Conservation (phyloP, 2,329 filamentous ascomycete genomes). For the Ceratocystis colombiana region DNA sequence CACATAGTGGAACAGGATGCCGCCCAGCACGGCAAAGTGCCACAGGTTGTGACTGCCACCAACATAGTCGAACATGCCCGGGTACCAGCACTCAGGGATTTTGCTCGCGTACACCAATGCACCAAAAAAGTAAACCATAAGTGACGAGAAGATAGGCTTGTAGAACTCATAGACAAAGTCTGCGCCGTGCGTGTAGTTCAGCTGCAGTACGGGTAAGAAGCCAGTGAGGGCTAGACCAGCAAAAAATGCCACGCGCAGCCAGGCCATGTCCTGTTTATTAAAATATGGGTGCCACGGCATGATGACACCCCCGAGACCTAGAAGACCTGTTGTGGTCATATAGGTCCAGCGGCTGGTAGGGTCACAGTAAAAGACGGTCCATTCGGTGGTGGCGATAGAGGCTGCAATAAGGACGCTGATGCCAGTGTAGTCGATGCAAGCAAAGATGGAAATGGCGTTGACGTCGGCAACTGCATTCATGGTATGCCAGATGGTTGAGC, state of each 20-base stretch:
- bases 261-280: slow-evolving; percentile 85
- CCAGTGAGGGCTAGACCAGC: slow-evolving; percentile 78
- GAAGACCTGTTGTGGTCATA: slow-evolving; percentile 66
- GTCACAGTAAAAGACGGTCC: slow-evolving; percentile 98
- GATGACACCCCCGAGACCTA: slow-evolving; percentile 80
- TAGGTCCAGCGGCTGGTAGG: slow-evolving; percentile 77
- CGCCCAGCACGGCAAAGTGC: slow-evolving; percentile 88
- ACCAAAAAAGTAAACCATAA: slow-evolving; percentile 75
- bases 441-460: slow-evolving; percentile 82
- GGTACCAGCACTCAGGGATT: slow-evolving; percentile 83
- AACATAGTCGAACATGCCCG: slow-evolving; percentile 88
- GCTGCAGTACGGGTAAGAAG: slow-evolving; percentile 77
- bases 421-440: slow-evolving; percentile 95
- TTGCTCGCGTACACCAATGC: slow-evolving; percentile 85
- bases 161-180: slow-evolving; percentile 84
- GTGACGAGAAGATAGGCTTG: slow-evolving; percentile 70
- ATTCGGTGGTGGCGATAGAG: slow-evolving; percentile 96
- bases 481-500: slow-evolving; percentile 95
- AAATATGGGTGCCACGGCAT: slow-evolving; percentile 94
- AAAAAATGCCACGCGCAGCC: slow-evolving; percentile 86
- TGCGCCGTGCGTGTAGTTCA: slow-evolving; percentile 66
- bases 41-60: slow-evolving; percentile 95
- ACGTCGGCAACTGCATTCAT: slow-evolving; percentile 96
- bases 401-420: slow-evolving; percentile 91
- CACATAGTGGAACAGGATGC: slow-evolving; percentile 92